Evolutionary conservation across 208 protist species (phyloP), one percentile per base, ranked within the genome.

Genomic region (Leishmania braziliensis): DNA sequence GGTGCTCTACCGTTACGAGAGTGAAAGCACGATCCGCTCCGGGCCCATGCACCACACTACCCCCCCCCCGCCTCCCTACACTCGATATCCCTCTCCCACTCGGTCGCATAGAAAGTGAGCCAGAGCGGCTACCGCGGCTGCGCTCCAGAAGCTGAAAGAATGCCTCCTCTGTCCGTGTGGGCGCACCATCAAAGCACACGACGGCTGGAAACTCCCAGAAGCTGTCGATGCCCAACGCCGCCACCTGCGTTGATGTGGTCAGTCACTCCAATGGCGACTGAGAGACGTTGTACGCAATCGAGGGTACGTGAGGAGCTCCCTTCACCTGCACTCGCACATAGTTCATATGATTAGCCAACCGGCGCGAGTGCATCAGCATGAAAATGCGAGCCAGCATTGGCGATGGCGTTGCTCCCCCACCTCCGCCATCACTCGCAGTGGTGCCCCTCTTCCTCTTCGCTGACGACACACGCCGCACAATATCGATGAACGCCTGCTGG

Each of bases 331-430:
- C 85, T 8, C 95, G 88, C 16, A 95, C 88, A 1, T 71, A 65
- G 71, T 96, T 98, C 78, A 98, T 83, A 83, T 98, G 98, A 73
- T 84, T 84, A 6, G 94, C 89, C 48, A 98, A 48, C 9, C 84
- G 90, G 56, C 79, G 81, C 2, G 84, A 79, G 26, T 92, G 89
- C 51, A 78, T 58, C 70, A 98, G 92, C 46, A 78, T 46, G 72
- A 98, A 96, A 69, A 97, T 89, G 51, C 97, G 89, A 2, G 93
- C 85, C 2, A 88, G 89, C 33, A 89, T 70, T 39, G 39, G n/a
- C 33, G 36, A n/a, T 50, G 18, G 12, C 9, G 33, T 29, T 26
- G 56, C n/a, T 16, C 3, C 68, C 12, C 1, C 68, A 50, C 23
- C 36, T 5, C 8, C 39, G 26, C 26, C 46, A 73, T 73, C 43